These are phyloP conservation scores for Ceratocystis ficicola DNA, from an alignment of 2,329 filamentous ascomycete species.

Conservation along the genomic window DNA sequence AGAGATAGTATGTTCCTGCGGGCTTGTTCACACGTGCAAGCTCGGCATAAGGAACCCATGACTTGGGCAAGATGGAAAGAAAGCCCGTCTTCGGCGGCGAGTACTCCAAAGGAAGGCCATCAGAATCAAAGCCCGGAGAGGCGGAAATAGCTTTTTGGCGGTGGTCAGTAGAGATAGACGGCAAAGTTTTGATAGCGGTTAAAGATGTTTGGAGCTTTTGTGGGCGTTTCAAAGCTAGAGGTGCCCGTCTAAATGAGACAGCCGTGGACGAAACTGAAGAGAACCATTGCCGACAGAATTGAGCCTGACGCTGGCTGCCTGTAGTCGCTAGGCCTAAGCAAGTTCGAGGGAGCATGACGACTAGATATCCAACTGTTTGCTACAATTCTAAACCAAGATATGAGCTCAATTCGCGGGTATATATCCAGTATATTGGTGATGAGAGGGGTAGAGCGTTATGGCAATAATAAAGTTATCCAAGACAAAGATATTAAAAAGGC, in stretches of 20 bases:
- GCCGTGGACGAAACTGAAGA: neutral
- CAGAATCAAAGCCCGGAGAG: slow-evolving; percentile 8
- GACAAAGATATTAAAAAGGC: neutral
- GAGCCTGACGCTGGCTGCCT: neutral
- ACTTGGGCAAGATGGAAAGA: slow-evolving; percentile 53
- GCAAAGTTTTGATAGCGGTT: neutral
- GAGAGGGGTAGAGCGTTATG: no score
- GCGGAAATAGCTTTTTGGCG: neutral
- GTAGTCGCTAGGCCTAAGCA: neutral
- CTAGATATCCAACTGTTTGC: neutral
- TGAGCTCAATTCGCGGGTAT: neutral
- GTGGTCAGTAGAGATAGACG: neutral
- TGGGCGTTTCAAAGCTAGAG: slow-evolving; percentile 1
- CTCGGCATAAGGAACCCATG: slow-evolving; percentile 70
- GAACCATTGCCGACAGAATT: slow-evolving; percentile 12
- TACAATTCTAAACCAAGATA: neutral
- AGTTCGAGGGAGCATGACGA: neutral
- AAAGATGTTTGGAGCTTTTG: neutral
- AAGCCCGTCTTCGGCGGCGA: slow-evolving; percentile 58
- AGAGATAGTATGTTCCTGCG: slow-evolving; percentile 71
- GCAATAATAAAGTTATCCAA: neutral
- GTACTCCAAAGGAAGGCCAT: slow-evolving; percentile 36
- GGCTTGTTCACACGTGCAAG: slow-evolving; percentile 72
- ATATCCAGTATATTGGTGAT: neutral
- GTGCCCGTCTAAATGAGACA: neutral